These are phyloP conservation scores for Podospora sp. DNA, from an alignment of 495 filamentous ascomycete genomes.

Conservation along the genomic window DNA sequence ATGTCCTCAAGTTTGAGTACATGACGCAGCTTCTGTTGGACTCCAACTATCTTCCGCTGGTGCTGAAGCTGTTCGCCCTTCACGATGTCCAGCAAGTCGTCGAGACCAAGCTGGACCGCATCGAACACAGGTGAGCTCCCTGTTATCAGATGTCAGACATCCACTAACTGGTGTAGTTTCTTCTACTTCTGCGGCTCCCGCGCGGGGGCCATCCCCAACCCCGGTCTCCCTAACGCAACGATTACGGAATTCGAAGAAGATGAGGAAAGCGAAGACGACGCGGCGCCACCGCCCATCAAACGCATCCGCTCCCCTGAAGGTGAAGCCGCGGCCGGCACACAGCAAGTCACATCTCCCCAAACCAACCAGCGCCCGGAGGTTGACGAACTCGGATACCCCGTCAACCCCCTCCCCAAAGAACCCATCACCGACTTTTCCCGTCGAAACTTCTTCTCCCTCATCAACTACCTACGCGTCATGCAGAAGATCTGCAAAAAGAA, in stretches of 20 bases:
- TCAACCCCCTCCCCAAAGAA: slow-evolving; percentile 63
- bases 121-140: slow-evolving; percentile 70
- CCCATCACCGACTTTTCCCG: slow-evolving; percentile 90
- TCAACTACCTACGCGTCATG: slow-evolving; percentile 92
- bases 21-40: slow-evolving; percentile 90
- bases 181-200: slow-evolving; percentile 79
- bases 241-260: slow-evolving; percentile 37
- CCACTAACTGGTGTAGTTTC: slow-evolving; percentile 58
- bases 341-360: slow-evolving; percentile 36
- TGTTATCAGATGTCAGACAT: background rate
- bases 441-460: slow-evolving; percentile 89
- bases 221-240: slow-evolving; percentile 27
- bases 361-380: slow-evolving; percentile 71
- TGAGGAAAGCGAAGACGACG: slow-evolving; percentile 65
- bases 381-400: slow-evolving; percentile 83
- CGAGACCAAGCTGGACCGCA: slow-evolving; percentile 79
- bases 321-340: slow-evolving; percentile 8
- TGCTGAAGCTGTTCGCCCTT: slow-evolving; percentile 88
- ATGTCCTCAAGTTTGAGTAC: slow-evolving; percentile 95
- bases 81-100: slow-evolving; percentile 88
- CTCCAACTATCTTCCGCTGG: slow-evolving; percentile 88
- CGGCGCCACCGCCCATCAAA: slow-evolving; percentile 80
- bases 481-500: slow-evolving; percentile 96
- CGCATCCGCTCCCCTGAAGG: slow-evolving; percentile 50
- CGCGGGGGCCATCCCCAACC: slow-evolving; percentile 36